These are phyloP conservation scores for Penicillium ochrochloron DNA, from an alignment of 495 filamentous ascomycete genomes.

Conservation along the genomic window DNA sequence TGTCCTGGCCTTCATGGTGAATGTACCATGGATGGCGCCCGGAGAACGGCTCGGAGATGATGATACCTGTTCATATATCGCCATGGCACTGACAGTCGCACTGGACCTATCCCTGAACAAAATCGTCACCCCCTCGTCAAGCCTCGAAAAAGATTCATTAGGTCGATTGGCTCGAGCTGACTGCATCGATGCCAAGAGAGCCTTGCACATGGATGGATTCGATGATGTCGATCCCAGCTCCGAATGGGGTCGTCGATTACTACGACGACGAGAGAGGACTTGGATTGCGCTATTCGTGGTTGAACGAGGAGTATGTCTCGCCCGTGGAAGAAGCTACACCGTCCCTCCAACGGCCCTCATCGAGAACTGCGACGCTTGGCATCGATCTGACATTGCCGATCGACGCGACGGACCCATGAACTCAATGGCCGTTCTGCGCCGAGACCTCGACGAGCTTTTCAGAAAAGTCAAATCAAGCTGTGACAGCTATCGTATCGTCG, in stretches of 20 bases:
- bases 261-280: slow-evolving; percentile 67
- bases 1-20: slow-evolving; percentile 75
- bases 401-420: slow-evolving; percentile 69
- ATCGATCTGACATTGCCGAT: slow-evolving; percentile 64
- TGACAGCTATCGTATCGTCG: slow-evolving; percentile 57
- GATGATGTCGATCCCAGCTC: slow-evolving; percentile 63
- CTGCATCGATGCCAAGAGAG: slow-evolving; percentile 66
- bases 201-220: slow-evolving; percentile 70
- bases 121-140: slow-evolving; percentile 60
- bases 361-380: slow-evolving; percentile 70
- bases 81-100: slow-evolving; percentile 69
- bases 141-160: slow-evolving; percentile 52
- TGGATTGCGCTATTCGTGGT: slow-evolving; percentile 76
- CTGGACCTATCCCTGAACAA: slow-evolving; percentile 73
- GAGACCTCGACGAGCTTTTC: slow-evolving; percentile 68
- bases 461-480: slow-evolving; percentile 63
- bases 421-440: slow-evolving; percentile 68
- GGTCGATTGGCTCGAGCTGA: slow-evolving; percentile 61
- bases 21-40: slow-evolving; percentile 76
- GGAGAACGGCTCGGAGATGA: slow-evolving; percentile 70
- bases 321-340: slow-evolving; percentile 68
- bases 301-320: slow-evolving; percentile 73
- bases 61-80: slow-evolving; percentile 72
- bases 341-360: slow-evolving; percentile 67
- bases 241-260: slow-evolving; percentile 59